A percentile compares a stretch with the other conserved stretches of the same genome.
These are phyloP conservation scores for Nakazawaea peltata DNA, from an alignment of 805 yeast genomes.

Conservation along the genomic window DNA sequence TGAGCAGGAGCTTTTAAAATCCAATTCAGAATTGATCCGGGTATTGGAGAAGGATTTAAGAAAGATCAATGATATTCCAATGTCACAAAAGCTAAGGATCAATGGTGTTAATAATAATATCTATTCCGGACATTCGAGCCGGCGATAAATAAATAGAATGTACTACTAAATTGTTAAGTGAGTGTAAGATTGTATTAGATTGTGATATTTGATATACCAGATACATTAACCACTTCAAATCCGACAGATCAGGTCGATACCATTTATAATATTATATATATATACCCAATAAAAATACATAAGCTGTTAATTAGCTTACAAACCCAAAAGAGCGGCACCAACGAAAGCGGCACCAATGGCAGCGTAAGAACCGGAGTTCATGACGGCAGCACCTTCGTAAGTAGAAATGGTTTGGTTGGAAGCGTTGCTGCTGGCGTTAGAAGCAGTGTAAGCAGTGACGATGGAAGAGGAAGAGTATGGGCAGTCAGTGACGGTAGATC, in stretches of 20 bases:
- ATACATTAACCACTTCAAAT: too few species aligned
- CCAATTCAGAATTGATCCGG: slow-evolving; percentile 5
- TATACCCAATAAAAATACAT: too few species aligned
- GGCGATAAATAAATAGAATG: not conserved
- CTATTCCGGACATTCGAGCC: not conserved
- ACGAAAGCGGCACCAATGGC: slow-evolving; percentile 25
- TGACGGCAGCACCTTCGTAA: slow-evolving; percentile 27
- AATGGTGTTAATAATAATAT: slow-evolving; percentile 10
- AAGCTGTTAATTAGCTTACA: slow-evolving; percentile 19
- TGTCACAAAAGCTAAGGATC: slow-evolving; percentile 9
- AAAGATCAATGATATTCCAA: slow-evolving; percentile 9
- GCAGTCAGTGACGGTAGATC: slow-evolving; percentile 37
- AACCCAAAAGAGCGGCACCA: slow-evolving; percentile 27
- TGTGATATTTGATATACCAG: not conserved
- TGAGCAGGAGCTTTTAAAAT: not conserved
- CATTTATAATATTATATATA: too few species aligned
- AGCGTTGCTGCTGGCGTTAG: too few species aligned
- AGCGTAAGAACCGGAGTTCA: slow-evolving; percentile 19
- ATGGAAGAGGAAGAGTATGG: slow-evolving; percentile 23
- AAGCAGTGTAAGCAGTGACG: too few species aligned
- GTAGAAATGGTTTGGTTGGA: slow-evolving; percentile 21
- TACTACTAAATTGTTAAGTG: not conserved
- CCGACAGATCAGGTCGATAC: too few species aligned
- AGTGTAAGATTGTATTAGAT: not conserved
- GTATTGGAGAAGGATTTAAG: slow-evolving; percentile 8